A percentile compares a stretch with the other conserved stretches of the same genome.
phyloP scores from a whole-genome alignment of 805 yeast genomes.

The Yamadazyma kitorensis region DNA sequence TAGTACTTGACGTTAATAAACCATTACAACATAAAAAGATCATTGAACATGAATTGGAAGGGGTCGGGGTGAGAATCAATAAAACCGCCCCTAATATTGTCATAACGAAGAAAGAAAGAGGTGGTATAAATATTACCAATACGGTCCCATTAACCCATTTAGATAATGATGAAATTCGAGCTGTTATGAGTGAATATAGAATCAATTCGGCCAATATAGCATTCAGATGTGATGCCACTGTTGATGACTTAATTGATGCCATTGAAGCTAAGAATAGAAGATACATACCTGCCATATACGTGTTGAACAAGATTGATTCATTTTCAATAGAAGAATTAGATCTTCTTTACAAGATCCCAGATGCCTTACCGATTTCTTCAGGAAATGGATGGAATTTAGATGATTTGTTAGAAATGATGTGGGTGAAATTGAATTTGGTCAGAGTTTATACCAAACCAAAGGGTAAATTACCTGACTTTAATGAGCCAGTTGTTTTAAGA shows the following conservation, averaged over 20 bases:
- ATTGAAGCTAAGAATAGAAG: constrained; percentile 87
- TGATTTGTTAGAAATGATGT: constrained; percentile 90
- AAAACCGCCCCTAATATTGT: constrained; percentile 90
- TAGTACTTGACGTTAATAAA: constrained; percentile 93
- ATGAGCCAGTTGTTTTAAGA: constrained; percentile 91
- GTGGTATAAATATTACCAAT: constrained; percentile 91
- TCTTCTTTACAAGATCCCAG: constrained; percentile 84
- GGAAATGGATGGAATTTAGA: constrained; percentile 97
- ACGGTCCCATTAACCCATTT: constrained; percentile 91
- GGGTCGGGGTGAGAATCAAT: constrained; percentile 94
- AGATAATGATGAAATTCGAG: constrained; percentile 89
- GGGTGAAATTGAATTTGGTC: constrained; percentile 87
- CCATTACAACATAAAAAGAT: constrained; percentile 93
- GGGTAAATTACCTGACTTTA: constrained; percentile 90
- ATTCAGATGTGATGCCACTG: constrained; percentile 95
- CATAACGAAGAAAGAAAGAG: constrained; percentile 89
- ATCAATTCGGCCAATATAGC: constrained; percentile 96
- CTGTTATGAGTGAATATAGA: constrained; percentile 94
- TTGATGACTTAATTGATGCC: constrained; percentile 93
- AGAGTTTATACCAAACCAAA: constrained; percentile 97
- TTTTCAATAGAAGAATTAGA: constrained; percentile 93
- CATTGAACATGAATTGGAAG: constrained; percentile 93
- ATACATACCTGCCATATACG: constrained; percentile 94
- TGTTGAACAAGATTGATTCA: constrained; percentile 92
- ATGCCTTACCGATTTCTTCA: constrained; percentile 95